phyloP scores from a whole-genome alignment of 2,329 filamentous ascomycete genomes.

The Emericellopsis atlantica region DNA sequence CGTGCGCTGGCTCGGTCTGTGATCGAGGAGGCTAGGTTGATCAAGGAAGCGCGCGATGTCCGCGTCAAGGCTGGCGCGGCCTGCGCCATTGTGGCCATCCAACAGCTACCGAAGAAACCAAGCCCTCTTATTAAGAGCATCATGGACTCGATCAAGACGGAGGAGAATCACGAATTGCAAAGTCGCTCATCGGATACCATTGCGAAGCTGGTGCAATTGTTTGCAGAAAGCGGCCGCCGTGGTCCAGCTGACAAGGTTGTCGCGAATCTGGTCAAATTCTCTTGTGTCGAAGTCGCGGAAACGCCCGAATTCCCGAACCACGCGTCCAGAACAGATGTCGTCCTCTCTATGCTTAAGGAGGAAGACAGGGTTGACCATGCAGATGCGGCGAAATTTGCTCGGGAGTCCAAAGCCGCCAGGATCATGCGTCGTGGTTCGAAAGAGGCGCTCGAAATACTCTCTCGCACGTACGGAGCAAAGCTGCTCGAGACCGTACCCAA shows the following conservation, averaged over 20 bases:
- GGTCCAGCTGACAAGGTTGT: slow-evolving; percentile 93
- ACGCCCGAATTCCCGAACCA: slow-evolving; percentile 91
- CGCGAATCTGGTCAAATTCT: slow-evolving; percentile 91
- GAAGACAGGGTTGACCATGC: slow-evolving; percentile 89
- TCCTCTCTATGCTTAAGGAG: slow-evolving; percentile 91
- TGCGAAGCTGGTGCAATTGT: slow-evolving; percentile 72
- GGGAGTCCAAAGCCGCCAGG: slow-evolving; percentile 76
- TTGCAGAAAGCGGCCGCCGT: slow-evolving; percentile 66
- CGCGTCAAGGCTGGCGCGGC: slow-evolving; percentile 80
- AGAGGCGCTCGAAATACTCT: slow-evolving; percentile 81
- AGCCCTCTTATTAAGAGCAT: slow-evolving; percentile 87
- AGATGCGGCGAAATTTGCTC: slow-evolving; percentile 81
- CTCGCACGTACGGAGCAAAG: slow-evolving; percentile 62
- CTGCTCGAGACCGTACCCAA: slow-evolving; percentile 79
- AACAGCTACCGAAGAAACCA: slow-evolving; percentile 82
- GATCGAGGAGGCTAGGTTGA: slow-evolving; percentile 65
- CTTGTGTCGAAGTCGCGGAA: slow-evolving; percentile 93
- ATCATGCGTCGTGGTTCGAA: slow-evolving; percentile 90
- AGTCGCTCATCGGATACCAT: slow-evolving; percentile 76
- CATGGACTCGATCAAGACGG: slow-evolving; percentile 96
- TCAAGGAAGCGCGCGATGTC: slow-evolving; percentile 73
- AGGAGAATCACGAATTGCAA: slow-evolving; percentile 84
- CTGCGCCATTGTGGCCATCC: slow-evolving; percentile 78
- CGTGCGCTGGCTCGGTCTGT: slow-evolving; percentile 56
- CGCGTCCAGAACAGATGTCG: slow-evolving; percentile 61